Evolutionary conservation across 2,329 filamentous ascomycete species (phyloP).

Genomic region (Colletotrichum lupini): DNA sequence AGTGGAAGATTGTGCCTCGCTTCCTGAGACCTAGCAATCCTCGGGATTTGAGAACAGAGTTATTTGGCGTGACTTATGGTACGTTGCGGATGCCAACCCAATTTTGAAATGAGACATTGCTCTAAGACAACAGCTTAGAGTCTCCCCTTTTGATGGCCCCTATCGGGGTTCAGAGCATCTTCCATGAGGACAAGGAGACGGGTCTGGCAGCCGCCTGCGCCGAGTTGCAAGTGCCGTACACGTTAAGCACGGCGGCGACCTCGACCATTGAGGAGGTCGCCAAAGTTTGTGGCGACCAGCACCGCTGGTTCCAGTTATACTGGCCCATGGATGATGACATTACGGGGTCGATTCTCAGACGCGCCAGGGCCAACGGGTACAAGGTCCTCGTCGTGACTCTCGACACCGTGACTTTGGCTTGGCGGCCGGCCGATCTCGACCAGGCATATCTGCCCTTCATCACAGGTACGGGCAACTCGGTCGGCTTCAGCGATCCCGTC

Average conservation of each 20-base stretch:
- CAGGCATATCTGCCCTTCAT: conserved; percentile 70
- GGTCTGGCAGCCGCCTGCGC: conserved; percentile 72
- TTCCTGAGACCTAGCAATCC: conserved; percentile 57
- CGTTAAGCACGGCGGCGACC: conserved; percentile 73
- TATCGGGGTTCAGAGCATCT: conserved; percentile 75
- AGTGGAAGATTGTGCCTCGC: conserved; percentile 63
- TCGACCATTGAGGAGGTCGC: conserved; percentile 75
- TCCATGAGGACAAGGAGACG: conserved; percentile 73
- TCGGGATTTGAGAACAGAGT: conserved; percentile 60
- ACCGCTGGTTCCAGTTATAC: conserved; percentile 80
- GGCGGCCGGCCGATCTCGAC: conserved; percentile 77
- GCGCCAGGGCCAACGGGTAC: conserved; percentile 72
- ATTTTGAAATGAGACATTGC: background rate
- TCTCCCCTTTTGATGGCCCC: conserved; percentile 73
- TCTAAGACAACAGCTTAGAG: conserved; percentile 37
- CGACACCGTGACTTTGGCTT: conserved; percentile 76
- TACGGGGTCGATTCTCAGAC: conserved; percentile 70
- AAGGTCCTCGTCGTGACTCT: conserved; percentile 77
- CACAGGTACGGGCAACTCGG: conserved; percentile 66
- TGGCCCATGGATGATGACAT: conserved; percentile 76
- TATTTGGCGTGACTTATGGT: conserved; percentile 64
- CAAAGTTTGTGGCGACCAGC: conserved; percentile 64
- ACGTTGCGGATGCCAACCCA: conserved; percentile 23
- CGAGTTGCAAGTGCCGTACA: conserved; percentile 71
- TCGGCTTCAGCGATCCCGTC: conserved; percentile 75